phyloP scores from a whole-genome alignment of 2,329 filamentous ascomycete genomes.

The Trichocomaceae sp. region DNA sequence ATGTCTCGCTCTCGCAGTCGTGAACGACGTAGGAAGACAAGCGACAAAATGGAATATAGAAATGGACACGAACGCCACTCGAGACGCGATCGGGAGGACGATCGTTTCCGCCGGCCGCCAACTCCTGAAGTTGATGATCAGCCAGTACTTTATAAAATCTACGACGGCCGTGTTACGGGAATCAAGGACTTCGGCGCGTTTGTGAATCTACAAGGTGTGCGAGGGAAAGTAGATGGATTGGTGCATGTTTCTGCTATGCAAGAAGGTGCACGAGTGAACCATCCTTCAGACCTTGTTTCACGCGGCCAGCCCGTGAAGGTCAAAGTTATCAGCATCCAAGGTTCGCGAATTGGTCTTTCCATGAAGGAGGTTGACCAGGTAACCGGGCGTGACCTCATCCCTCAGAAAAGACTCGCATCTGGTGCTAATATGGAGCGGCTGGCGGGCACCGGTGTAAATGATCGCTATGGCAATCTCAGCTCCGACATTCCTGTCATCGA shows the following conservation, averaged over 20 bases:
- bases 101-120: conserved; percentile 61
- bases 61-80: conserved; percentile 40
- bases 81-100: conserved; percentile 35
- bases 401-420: conserved; percentile 70
- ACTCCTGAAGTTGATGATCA: conserved; percentile 71
- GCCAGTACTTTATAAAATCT: conserved; percentile 78
- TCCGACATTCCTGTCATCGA: conserved; percentile 59
- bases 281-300: conserved; percentile 80
- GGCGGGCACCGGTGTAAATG: conserved; percentile 46
- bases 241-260: conserved; percentile 89
- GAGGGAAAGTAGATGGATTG: conserved; percentile 82
- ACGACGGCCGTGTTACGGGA: conserved; percentile 81
- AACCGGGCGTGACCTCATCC: conserved; percentile 74
- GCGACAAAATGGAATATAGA: conserved; percentile 40
- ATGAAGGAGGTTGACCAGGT: conserved; percentile 97
- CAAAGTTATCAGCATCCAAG: conserved; percentile 83
- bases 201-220: conserved; percentile 81
- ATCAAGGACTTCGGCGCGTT: conserved; percentile 96
- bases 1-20: conserved; percentile 45
- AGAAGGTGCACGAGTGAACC: conserved; percentile 77
- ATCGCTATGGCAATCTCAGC: conserved; percentile 50
- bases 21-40: conserved; percentile 30
- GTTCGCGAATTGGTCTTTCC: conserved; percentile 72
- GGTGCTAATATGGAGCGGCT: conserved; percentile 85
- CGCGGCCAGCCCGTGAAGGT: conserved; percentile 81